Base-by-base conservation (phyloP, 2,329 filamentous ascomycete species). In the Pseudophaeomoniella oleicola region DNA sequence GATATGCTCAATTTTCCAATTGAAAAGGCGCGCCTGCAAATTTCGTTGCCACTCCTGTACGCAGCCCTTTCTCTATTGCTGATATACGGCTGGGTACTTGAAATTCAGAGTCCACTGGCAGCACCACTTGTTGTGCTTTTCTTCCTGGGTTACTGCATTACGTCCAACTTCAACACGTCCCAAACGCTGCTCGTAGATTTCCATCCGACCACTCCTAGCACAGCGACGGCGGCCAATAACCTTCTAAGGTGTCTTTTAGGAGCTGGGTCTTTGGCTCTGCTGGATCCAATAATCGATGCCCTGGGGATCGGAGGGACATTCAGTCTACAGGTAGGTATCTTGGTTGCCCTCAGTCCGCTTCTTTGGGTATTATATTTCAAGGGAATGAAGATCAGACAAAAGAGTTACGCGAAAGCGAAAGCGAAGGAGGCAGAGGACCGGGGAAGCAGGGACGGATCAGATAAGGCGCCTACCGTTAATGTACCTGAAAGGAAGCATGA, bases 1-100 rank as follows among this genome's bases (percentile, higher is more conserved):
- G 63, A 72, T 39, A 52, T 75, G n/a, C 46, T 48, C 4, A 50
- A 62, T 17, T 73, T 73, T 39, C 63, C 69, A 0, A 63, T 75
- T 31, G 69, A 63, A 37, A 50, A 43, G 32, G 55, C 56, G 1
- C 47, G 59, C 2, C 42, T 61, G 4, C 39, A 51, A 14, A 44
- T 60, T 10, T 49, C 48, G 0, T 40, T 61, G 4, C 53, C 55
- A 2, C 39, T 57, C 5, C 41, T 55, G 1, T 56, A 53, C 27
- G 4, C 47, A 3, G 44, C 44, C 2, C 39, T 44, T 17, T 27
- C 49, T 6, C 39, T 47, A 5, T 43, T 58, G 4, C 44, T 60
- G 12, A 44, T 48, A 1, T 61, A 57, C 39, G 58, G 58, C 14
- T 62, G 58, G 58, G 50, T 57, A 4, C 44, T 61, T 39, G 38